Base-by-base conservation (phyloP, 2,329 filamentous ascomycete genomes). In the Cladosporium sp. region DNA sequence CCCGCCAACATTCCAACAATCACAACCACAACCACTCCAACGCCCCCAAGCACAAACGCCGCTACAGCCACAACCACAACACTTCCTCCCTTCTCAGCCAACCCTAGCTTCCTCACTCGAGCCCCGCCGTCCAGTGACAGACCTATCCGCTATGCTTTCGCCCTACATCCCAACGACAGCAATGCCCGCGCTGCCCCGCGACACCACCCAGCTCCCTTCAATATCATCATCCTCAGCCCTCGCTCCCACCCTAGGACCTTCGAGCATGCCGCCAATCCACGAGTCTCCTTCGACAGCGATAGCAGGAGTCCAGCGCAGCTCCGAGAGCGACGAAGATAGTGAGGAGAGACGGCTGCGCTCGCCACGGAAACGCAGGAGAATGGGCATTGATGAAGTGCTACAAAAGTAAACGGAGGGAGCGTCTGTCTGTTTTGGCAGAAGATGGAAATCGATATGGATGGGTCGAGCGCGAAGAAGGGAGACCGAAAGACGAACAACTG, bases 361-460 rank as follows among this genome's bases (percentile, higher is more conserved):
- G 26, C 65, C 73, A 25, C 66, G 68, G 43, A 76, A 76, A 63
- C 68, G 72, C 26, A 68, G 72, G 32, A 68, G 73, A 23, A 69
- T 76, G 66, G 74, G 70, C 5, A 73, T 76, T 11, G 69, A 74
- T 54, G 74, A 76, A 51, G 74, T 76, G 30, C 65, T 76, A 57
- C 74, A 76, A n/a, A 63, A 63, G 25, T 63, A 36, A 21, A 8
- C 10, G 39, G 3, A 21, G 39, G n/a, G 3, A 23, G 0, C 10
- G n/a, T 46, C 36, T 21, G 6, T 21, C 18, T 46, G 8, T 28
- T 28, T 28, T 28, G 8, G 39, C 39, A 13, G n/a, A 23, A 21
- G 39, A 46, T 28, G n/a, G 39, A 13, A 18, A 14, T 25, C 5
- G 46, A 16, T 16, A 26, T 49, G 1, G 18, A 49, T 7, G 46